Evolutionary conservation across 495 filamentous ascomycete species (phyloP).

Genomic region (Saxophila tyrrhenica): DNA sequence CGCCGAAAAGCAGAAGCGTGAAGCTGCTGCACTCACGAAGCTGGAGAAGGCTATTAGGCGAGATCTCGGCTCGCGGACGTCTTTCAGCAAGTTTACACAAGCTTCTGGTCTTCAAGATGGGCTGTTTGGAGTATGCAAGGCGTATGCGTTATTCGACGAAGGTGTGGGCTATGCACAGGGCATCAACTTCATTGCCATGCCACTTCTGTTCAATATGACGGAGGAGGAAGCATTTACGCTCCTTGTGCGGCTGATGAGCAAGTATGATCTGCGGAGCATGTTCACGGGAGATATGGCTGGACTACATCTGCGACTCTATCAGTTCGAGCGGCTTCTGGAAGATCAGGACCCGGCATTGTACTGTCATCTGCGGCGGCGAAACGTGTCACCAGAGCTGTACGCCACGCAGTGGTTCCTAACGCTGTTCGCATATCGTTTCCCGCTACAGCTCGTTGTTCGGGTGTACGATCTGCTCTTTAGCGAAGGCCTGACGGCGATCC

Average conservation of each 20-base stretch:
- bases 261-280: slow-evolving; percentile 84
- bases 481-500: slow-evolving; percentile 81
- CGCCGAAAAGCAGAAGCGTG: slow-evolving; percentile 68
- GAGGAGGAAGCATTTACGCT: slow-evolving; percentile 95
- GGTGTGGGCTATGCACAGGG: slow-evolving; percentile 94
- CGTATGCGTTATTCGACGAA: slow-evolving; percentile 92
- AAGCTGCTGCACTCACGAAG: slow-evolving; percentile 56
- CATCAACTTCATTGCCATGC: slow-evolving; percentile 98
- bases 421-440: slow-evolving; percentile 97
- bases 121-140: slow-evolving; percentile 90
- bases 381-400: slow-evolving; percentile 84
- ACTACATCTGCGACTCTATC: slow-evolving; percentile 82
- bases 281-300: slow-evolving; percentile 96
- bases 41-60: slow-evolving; percentile 84
- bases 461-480: slow-evolving; percentile 95
- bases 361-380: slow-evolving; percentile 81
- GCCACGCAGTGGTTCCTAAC: slow-evolving; percentile 99
- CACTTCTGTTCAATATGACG: slow-evolving; percentile 96
- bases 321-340: slow-evolving; percentile 90
- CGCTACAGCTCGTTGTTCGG: slow-evolving; percentile 85
- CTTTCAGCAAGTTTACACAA: slow-evolving; percentile 86
- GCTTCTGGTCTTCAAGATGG: slow-evolving; percentile 86
- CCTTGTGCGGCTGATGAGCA: slow-evolving; percentile 89
- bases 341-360: slow-evolving; percentile 89
- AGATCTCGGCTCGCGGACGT: slow-evolving; percentile 85